A percentile compares a stretch with the other conserved stretches of the same genome.
Evolutionary conservation across 768 basidiomycete species (phyloP).

Genomic region (Phylloporus rhodoxanthus): DNA sequence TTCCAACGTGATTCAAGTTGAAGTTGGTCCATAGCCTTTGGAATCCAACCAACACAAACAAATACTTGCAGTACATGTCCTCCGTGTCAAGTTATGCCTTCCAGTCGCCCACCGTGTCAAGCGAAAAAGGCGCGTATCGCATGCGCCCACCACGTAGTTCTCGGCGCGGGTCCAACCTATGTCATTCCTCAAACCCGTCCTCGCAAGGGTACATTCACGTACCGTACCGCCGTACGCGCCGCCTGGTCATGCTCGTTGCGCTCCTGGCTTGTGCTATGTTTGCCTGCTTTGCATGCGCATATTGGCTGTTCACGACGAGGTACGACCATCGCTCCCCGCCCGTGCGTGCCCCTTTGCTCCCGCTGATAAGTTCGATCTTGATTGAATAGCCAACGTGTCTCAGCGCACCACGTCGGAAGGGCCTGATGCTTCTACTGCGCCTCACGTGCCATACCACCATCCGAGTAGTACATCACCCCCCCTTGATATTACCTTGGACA

Average conservation of each 20-base stretch:
- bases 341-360: slow-evolving; percentile 14
- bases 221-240: slow-evolving; percentile 27
- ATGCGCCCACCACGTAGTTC: slow-evolving; percentile 44
- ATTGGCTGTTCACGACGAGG: slow-evolving; percentile 62
- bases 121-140: slow-evolving; percentile 63
- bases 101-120: slow-evolving; percentile 56
- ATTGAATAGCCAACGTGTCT: slow-evolving; percentile 14
- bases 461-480: not conserved
- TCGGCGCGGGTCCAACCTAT: slow-evolving; percentile 16
- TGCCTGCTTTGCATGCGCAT: slow-evolving; percentile 53
- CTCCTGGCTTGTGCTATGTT: slow-evolving; percentile 45
- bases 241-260: slow-evolving; percentile 39
- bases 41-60: slow-evolving; percentile 16
- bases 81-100: slow-evolving; percentile 17
- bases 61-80: slow-evolving; percentile 3
- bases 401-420: slow-evolving; percentile 7
- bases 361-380: slow-evolving; percentile 15
- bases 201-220: slow-evolving; percentile 5
- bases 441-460: not conserved
- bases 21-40: not conserved
- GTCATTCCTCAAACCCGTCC: slow-evolving; percentile 10
- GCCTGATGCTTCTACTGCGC: not conserved
- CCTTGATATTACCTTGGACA: slow-evolving; percentile 24
- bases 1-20: too few species aligned
- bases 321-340: slow-evolving; percentile 33